Percentiles rank a stretch among this genome's conserved stretches.
phyloP scores from a whole-genome alignment of 1,284 basidiomycete genomes.

The Peniophora sp. region DNA sequence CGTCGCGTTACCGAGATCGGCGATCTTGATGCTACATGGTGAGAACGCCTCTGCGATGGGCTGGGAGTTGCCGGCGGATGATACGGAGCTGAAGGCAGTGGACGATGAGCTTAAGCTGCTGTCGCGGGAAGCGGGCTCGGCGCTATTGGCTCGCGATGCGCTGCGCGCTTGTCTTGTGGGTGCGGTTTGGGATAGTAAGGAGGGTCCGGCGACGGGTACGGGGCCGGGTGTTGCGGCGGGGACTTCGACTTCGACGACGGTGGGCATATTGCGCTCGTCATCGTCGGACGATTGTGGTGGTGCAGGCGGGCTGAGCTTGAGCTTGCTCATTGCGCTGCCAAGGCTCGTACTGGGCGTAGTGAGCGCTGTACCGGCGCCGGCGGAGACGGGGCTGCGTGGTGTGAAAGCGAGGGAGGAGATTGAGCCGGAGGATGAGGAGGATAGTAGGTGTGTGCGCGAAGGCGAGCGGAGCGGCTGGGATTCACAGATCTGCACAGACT shows the following conservation, averaged over 20 bases:
- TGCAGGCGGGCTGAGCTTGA: slow-evolving; percentile 10
- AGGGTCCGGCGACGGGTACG: slow-evolving; percentile 30
- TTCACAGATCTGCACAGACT: slow-evolving; percentile 68
- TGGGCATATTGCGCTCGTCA: neutral
- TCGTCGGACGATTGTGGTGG: slow-evolving; percentile 1
- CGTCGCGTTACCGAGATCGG: slow-evolving; percentile 85
- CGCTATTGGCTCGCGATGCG: slow-evolving; percentile 20
- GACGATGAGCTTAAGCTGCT: slow-evolving; percentile 25
- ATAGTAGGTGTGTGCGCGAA: slow-evolving; percentile 36
- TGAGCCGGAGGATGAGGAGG: slow-evolving; percentile 5
- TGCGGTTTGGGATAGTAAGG: slow-evolving; percentile 64
- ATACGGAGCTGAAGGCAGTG: slow-evolving; percentile 15
- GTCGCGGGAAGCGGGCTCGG: slow-evolving; percentile 7
- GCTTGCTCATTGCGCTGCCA: slow-evolving; percentile 22
- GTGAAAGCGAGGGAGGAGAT: slow-evolving; percentile 18
- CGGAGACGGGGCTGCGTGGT: slow-evolving; percentile 11
- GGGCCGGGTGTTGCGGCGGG: neutral
- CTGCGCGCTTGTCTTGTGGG: slow-evolving; percentile 19
- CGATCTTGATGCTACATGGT: slow-evolving; percentile 83
- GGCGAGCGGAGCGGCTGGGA: slow-evolving; percentile 59
- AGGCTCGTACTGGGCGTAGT: slow-evolving; percentile 26
- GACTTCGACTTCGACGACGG: neutral
- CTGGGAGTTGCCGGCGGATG: slow-evolving; percentile 11
- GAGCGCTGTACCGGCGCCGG: slow-evolving; percentile 14
- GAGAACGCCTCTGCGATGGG: slow-evolving; percentile 11